Percentiles rank a stretch among this genome's conserved stretches.
Evolutionary conservation across 768 basidiomycete genomes (phyloP).

Genomic region (Rhodotorula graminis): DNA sequence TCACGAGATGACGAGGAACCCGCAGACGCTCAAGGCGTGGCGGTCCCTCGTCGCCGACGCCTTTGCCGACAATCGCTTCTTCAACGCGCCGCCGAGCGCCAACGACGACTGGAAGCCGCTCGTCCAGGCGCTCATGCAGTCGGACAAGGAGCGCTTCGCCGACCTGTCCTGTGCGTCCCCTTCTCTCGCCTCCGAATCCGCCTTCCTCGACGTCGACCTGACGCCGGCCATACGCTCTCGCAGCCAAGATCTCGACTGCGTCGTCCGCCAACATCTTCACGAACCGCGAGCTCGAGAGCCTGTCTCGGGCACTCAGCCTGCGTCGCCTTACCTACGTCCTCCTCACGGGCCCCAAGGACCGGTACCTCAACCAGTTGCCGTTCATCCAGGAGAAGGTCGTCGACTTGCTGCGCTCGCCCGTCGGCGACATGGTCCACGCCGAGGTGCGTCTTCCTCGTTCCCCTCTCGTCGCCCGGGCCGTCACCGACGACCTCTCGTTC

Average conservation of each 20-base stretch:
- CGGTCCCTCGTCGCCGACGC: conserved; percentile 70
- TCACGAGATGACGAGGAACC: conserved; percentile 65
- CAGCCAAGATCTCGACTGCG: conserved; percentile 61
- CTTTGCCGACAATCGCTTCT: conserved; percentile 78
- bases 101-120: conserved; percentile 69
- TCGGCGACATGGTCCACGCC: conserved; percentile 78
- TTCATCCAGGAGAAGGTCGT: conserved; percentile 95
- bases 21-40: conserved; percentile 78
- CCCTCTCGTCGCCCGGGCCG: background rate
- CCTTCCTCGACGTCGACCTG: no score
- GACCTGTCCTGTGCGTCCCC: conserved; percentile 69
- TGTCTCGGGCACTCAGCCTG: conserved; percentile 75
- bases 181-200: background rate
- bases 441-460: conserved; percentile 56
- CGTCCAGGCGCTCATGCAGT: conserved; percentile 71
- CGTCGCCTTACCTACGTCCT: conserved; percentile 80
- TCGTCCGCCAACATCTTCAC: conserved; percentile 95
- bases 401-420: conserved; percentile 71
- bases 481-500: background rate
- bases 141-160: conserved; percentile 76
- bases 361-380: conserved; percentile 81
- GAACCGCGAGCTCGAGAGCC: conserved; percentile 88
- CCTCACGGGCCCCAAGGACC: conserved; percentile 83
- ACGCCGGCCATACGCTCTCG: background rate
- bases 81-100: conserved; percentile 62